A percentile compares a stretch with the other conserved stretches of the same genome.
phyloP scores from a whole-genome alignment of 2,329 filamentous ascomycete species.

The Xylaria sp. region DNA sequence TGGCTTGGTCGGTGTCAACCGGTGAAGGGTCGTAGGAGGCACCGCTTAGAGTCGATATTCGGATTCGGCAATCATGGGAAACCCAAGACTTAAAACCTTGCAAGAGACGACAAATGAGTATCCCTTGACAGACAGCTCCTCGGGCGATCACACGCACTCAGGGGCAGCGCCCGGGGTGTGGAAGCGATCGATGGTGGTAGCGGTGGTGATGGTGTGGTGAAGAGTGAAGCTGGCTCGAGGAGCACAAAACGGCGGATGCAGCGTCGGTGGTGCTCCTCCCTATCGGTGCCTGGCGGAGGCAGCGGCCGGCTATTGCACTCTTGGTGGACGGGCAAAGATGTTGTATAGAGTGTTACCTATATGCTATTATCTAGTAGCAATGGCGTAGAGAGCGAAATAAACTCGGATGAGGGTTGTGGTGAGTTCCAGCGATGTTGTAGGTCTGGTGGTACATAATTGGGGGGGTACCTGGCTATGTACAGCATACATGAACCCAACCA shows the following conservation, averaged over 20 bases:
- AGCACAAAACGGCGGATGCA: constrained; percentile 23
- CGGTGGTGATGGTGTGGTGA: not conserved
- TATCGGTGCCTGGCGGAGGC: constrained; percentile 3
- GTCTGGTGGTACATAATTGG: constrained; percentile 19
- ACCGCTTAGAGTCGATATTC: constrained; percentile 19
- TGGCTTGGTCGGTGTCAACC: constrained; percentile 14
- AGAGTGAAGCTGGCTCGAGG: constrained; percentile 6
- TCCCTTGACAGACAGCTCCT: constrained; percentile 16
- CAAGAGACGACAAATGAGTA: constrained; percentile 9
- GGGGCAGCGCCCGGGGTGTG: constrained; percentile 14
- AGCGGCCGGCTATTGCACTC: constrained; percentile 12
- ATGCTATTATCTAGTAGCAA: constrained; percentile 14
- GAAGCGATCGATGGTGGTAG: constrained; percentile 5
- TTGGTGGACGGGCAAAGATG: constrained; percentile 3
- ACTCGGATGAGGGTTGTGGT: constrained; percentile 8
- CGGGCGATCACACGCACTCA: constrained; percentile 20
- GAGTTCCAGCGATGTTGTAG: constrained; percentile 13
- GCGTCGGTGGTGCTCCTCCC: not conserved
- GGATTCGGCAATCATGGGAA: constrained; percentile 24
- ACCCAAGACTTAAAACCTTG: not conserved
- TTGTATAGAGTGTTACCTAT: constrained; percentile 1
- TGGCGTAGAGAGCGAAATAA: constrained; percentile 15
- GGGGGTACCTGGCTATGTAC: constrained; percentile 17
- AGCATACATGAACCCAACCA: constrained; percentile 23
- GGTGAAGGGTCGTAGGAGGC: constrained; percentile 39